These are phyloP conservation scores for Aegilops bicornis DNA, from an alignment of 176 grass and related monocot species.

Conservation along the genomic window DNA sequence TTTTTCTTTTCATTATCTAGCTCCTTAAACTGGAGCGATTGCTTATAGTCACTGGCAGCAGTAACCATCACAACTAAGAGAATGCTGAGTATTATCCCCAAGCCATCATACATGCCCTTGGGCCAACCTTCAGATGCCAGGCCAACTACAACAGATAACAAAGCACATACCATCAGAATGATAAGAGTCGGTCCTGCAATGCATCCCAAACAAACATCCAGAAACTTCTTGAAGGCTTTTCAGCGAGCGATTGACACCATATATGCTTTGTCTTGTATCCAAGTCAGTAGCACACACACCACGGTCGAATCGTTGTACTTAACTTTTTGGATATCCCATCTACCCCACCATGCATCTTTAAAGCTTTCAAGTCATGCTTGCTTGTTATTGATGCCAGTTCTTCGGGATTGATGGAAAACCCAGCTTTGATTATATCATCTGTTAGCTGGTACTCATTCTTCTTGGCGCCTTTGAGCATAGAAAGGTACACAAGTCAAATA, in stretches of 20 bases:
- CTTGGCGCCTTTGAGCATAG: conserved; percentile 44
- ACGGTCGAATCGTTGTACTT: conserved; percentile 43
- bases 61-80: conserved; percentile 92
- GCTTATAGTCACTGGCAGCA: conserved; percentile 89
- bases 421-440: conserved; percentile 69
- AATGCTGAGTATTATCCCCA: conserved; percentile 95
- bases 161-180: conserved; percentile 86
- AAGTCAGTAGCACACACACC: conserved; percentile 53
- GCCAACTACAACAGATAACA: conserved; percentile 83
- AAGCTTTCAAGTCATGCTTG: conserved; percentile 56
- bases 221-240: conserved; percentile 92
- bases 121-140: conserved; percentile 89
- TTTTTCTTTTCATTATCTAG: conserved; percentile 97
- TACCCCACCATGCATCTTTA: conserved; percentile 67
- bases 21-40: conserved; percentile 96
- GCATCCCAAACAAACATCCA: conserved; percentile 97
- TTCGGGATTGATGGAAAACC: conserved; percentile 74
- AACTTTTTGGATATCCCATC: conserved; percentile 73
- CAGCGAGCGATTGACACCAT: conserved; percentile 62
- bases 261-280: conserved; percentile 64
- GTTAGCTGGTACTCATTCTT: conserved; percentile 61
- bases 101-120: conserved; percentile 92
- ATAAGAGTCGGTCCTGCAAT: conserved; percentile 85
- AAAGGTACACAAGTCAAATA: neutral
- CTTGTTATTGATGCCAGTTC: conserved; percentile 83